These are phyloP conservation scores for Fusarium burgessii DNA, from an alignment of 2,329 filamentous ascomycete species.

Conservation along the genomic window DNA sequence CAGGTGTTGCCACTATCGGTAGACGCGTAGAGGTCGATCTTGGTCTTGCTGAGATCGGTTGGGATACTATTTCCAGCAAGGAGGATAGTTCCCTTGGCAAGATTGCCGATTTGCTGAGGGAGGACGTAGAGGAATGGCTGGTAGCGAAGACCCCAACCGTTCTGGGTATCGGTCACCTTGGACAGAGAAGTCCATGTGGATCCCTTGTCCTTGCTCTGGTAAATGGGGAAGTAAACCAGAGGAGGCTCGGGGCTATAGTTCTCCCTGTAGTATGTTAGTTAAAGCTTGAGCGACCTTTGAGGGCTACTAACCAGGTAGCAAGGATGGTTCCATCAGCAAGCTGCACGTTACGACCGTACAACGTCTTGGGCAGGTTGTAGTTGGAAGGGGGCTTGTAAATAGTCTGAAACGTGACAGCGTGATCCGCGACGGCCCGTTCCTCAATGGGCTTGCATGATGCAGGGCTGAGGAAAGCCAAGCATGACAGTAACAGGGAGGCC, in stretches of 20 bases:
- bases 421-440: constrained; percentile 6
- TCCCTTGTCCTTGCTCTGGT: constrained; percentile 63
- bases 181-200: constrained; percentile 71
- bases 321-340: constrained; percentile 13
- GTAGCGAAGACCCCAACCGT: constrained; percentile 74
- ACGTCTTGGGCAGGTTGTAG: not conserved
- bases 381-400: constrained; percentile 4
- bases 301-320: constrained; percentile 12
- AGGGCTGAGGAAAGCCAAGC: constrained; percentile 1
- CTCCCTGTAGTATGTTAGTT: constrained; percentile 55
- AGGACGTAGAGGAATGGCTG: constrained; percentile 76
- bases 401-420: constrained; percentile 6
- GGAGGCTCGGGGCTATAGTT: constrained; percentile 67
- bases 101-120: constrained; percentile 66
- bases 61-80: constrained; percentile 17
- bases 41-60: constrained; percentile 5
- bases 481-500: constrained; percentile 10
- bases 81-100: constrained; percentile 53
- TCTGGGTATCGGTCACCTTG: constrained; percentile 70
- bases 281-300: too few relatives aligned
- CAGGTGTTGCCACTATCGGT: constrained; percentile 10
- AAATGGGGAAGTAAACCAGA: constrained; percentile 64
- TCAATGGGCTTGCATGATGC: constrained; percentile 5
- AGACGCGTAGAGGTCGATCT: constrained; percentile 31
- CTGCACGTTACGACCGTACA: not conserved